These are phyloP conservation scores for Thielaviopsis populi DNA, from an alignment of 2,329 filamentous ascomycete genomes.

Conservation along the genomic window DNA sequence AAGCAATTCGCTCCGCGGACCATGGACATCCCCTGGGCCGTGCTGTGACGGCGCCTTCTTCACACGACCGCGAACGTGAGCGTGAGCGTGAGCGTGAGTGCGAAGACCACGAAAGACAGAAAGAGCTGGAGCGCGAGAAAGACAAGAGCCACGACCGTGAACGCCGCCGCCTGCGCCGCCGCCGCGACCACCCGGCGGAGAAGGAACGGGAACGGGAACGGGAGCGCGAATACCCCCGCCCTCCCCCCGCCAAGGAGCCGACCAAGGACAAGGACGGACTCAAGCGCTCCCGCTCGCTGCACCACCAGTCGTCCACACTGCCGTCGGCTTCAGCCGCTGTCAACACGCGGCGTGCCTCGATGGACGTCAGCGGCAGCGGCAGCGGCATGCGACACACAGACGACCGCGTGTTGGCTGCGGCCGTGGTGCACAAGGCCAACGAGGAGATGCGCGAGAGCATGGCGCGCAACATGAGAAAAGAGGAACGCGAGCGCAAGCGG, in stretches of 20 bases:
- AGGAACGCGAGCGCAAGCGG: conserved; percentile 17
- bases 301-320: background rate
- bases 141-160: background rate
- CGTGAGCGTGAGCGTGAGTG: background rate
- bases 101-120: background rate
- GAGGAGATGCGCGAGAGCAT: conserved; percentile 6
- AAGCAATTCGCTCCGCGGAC: background rate
- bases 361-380: conserved; percentile 1
- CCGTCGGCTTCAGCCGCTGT: background rate
- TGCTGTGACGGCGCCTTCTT: background rate
- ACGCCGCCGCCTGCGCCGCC: background rate
- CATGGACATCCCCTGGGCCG: background rate
- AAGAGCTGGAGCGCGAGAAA: conserved; percentile 1
- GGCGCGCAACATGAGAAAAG: background rate
- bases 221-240: background rate
- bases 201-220: background rate
- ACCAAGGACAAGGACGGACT: conserved; percentile 1
- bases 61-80: background rate
- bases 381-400: background rate
- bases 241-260: background rate
- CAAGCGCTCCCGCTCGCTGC: conserved; percentile 5
- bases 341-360: conserved; percentile 4
- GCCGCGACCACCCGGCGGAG: background rate
- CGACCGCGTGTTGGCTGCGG: background rate
- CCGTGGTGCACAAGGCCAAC: background rate